These are phyloP conservation scores for Fraxinus americana DNA, from an alignment of 257 asterid species.

Conservation along the genomic window DNA sequence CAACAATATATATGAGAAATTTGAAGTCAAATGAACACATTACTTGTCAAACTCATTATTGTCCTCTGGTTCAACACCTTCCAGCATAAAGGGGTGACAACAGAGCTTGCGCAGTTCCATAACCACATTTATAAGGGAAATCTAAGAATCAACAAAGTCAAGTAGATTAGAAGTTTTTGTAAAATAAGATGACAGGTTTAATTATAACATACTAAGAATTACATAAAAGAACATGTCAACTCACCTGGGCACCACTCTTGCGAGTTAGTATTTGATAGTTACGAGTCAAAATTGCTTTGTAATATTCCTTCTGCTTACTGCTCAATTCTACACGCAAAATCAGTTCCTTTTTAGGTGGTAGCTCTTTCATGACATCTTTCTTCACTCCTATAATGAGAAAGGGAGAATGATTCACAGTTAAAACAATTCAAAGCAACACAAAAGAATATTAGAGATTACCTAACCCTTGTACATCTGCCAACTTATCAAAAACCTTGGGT, in stretches of 20 bases:
- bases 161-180: slow-evolving; percentile 18
- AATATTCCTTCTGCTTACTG: slow-evolving; percentile 90
- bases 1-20: slow-evolving; percentile 22
- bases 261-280: slow-evolving; percentile 90
- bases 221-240: slow-evolving; percentile 27
- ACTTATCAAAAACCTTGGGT: neutral
- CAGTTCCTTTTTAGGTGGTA: slow-evolving; percentile 95
- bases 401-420: slow-evolving; percentile 15
- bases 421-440: slow-evolving; percentile 12
- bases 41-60: slow-evolving; percentile 78
- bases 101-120: slow-evolving; percentile 99
- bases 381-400: slow-evolving; percentile 69
- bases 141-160: slow-evolving; percentile 50
- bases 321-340: slow-evolving; percentile 95
- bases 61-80: slow-evolving; percentile 98
- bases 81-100: slow-evolving; percentile 96
- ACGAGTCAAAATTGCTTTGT: slow-evolving; percentile 95
- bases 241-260: slow-evolving; percentile 96
- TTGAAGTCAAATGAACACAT: slow-evolving; percentile 21
- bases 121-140: slow-evolving; percentile 94
- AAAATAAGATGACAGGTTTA: slow-evolving; percentile 15
- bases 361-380: slow-evolving; percentile 92
- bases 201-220: neutral
- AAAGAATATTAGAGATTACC: neutral
- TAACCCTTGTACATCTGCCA: neutral